Base-by-base conservation (phyloP, 305 asterid genomes). In the Fraxinus latifolia region DNA sequence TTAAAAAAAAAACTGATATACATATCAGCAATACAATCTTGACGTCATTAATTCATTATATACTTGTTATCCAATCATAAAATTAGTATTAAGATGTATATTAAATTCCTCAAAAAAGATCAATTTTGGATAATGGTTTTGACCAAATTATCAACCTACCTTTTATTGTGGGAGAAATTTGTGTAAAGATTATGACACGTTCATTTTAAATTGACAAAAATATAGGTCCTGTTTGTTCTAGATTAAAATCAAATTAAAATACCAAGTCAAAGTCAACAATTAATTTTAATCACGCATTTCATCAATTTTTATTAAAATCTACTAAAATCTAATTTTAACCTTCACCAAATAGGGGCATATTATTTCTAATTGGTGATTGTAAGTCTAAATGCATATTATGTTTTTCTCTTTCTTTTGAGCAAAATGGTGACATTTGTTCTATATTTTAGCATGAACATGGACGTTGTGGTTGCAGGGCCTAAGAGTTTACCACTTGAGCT, bases 141-240 rank as follows among this genome's bases (percentile, higher is more conserved):
- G 72, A 67, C 34, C 72, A 65, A 65, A 65, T 21, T 65, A 65
- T 23, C 72, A 21, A 65, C 15, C 32, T 65, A 21, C 72, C 31
- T 65, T 25, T 23, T 21, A 19, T 60, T 80, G 42, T 23, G 62
- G 76, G 29, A 71, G 42, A 79, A 68, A 5, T 42, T 44, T 47
- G 77, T 44, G 33, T 39, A 65, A 65, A 32, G 77, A 25, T 70
- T 62, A 25, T n/a, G 62, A 32, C 14, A 21, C 29, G 68, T 21
- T 47, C 58, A 47, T 71, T 71, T 80, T 44, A 71, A 27, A 68
- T 77, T 58, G 80, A 77, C 32, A 58, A 33, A 4, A 31, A 77
- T 77, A 50, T 77, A 39, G 55, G 1, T 17, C 50, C n/a, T 44
- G n/a, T 11, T 44, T 44, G 55, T 39, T 39, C 47, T 39, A 39